Evolutionary conservation across 257 asterid species (phyloP), one percentile per base, ranked within the genome.

Genomic region (Capsicum rhomboideum): DNA sequence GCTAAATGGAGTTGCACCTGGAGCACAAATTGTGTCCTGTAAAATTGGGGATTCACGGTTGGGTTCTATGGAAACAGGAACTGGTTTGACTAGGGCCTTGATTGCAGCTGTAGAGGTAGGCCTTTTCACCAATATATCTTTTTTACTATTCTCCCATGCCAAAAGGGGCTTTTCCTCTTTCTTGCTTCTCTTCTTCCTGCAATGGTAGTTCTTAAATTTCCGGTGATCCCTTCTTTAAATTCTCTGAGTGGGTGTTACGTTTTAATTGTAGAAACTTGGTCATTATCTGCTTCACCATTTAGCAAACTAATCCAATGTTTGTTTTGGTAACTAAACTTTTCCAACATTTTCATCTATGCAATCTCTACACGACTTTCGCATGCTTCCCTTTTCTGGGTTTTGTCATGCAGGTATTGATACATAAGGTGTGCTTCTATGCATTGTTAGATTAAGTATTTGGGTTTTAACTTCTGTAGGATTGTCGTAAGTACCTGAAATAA

Each of bases 61-160:
- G 85, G 98, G 98, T 82, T 93, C 98, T 85, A 96, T 96, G 98
- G 98, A 94, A 89, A 96, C 99, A 31, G 99, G 99, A 84, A 96
- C 99, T 83, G 99, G 99, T 84, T 91, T 96, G 90, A 92, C 93
- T 85, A 91, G 99, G 83, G 99, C 99, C 7, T 90, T 91, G 87
- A 96, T 96, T 89, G 98, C 97, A 5, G 99, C 98, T 67, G 98
- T 96, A 84, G 96, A 96, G 94, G 99, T 96, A 86, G 79, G 10
- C 40, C 61, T 77, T 28, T 50, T 77, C 82, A 50, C 26, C 63
- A 9, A 28, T 77, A 16, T 77, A 77, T 50, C 42, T 9, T 46
- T 74, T 68, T 74, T 46, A 74, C 21, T 74, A 9, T 52, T 75
- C 81, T 49, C 26, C 81, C 63, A 9, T 50, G 63, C 46, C 46